These are phyloP conservation scores for Polygonum maritimum DNA, from an alignment of 148 eudicot genomes.

Conservation along the genomic window DNA sequence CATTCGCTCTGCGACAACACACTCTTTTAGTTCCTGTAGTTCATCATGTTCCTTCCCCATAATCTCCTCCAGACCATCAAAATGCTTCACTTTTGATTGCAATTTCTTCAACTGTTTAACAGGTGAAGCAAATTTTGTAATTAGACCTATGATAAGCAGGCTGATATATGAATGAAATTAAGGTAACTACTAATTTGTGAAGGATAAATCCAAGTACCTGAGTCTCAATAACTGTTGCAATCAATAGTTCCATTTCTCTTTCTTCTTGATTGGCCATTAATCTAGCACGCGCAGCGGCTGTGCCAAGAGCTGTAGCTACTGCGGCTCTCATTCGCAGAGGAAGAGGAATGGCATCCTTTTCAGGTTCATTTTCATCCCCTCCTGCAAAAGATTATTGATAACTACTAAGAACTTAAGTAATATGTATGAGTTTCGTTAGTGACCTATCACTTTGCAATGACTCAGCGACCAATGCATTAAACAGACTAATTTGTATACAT, in stretches of 20 bases:
- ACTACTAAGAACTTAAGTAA: not conserved
- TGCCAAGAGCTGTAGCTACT: slow-evolving; percentile 85
- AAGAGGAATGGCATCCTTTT: slow-evolving; percentile 40
- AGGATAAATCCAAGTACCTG: slow-evolving; percentile 39
- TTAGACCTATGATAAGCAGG: not conserved
- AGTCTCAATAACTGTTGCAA: slow-evolving; percentile 53
- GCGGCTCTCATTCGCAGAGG: slow-evolving; percentile 71
- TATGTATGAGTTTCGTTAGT: not conserved
- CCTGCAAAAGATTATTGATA: slow-evolving; percentile 24
- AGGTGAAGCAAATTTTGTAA: not conserved
- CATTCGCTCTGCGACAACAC: slow-evolving; percentile 42
- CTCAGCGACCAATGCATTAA: not conserved
- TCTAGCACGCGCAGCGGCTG: slow-evolving; percentile 91
- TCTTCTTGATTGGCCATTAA: slow-evolving; percentile 91
- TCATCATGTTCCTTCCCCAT: slow-evolving; percentile 60
- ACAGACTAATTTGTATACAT: not conserved
- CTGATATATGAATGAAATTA: not conserved
- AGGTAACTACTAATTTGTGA: not conserved
- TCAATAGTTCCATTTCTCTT: slow-evolving; percentile 61
- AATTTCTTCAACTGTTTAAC: slow-evolving; percentile 60
- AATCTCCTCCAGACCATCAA: slow-evolving; percentile 54
- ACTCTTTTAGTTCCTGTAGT: slow-evolving; percentile 58
- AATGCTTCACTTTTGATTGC: slow-evolving; percentile 46
- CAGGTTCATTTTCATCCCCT: slow-evolving; percentile 22
- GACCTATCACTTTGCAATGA: not conserved